Base-by-base conservation (phyloP, 257 asterid genomes). In the Solanum piurae region DNA sequence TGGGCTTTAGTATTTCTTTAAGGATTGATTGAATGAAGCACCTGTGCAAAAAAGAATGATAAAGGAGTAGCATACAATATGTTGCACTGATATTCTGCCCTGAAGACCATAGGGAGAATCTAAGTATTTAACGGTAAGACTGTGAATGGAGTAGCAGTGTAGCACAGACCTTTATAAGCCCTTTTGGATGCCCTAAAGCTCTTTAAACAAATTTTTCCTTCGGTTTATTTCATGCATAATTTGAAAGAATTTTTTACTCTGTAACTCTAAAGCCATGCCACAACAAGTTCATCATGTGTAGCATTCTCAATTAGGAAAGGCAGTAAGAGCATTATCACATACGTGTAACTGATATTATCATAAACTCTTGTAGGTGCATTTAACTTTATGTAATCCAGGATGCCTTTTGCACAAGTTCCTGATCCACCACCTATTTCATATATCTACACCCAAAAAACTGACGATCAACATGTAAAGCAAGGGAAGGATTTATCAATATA, bases 401-500 rank as follows among this genome's bases (percentile, higher is more conserved):
- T 92, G 90, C 98, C 98, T 94, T 92, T 97, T 10, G 99, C 99
- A 91, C 99, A 97, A 88, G 98, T 94, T 92, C 99, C 99, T 87
- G 99, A 97, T 90, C 99, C 99, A 86, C 99, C 99, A 87, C 99
- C 99, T 89, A 97, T 96, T 94, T 97, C 99, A 90, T 95, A 96
- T 88, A 97, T 97, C 99, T 97, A 96, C 89, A 90, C 75, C 69
- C 88, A 88, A 88, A 46, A 85, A 86, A 87, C 62, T 36, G 37
- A 88, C 13, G 1, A 71, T 77, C 88, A 40, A 73, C 55, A 87
- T 12, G 84, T 69, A 64, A 37, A 75, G 40, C 18, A 62, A 75
- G 62, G 36, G 64, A 25, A 68, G 49, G 79, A 36, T 82, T 82
- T 31, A 31, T 29, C 31, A 82, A 49, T 49, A 46, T 31, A 49